Percentiles rank a stretch among this genome's conserved stretches.
phyloP scores from a whole-genome alignment of 371 early-diverging fungal genomes.

The Rhizopus arrhizus region DNA sequence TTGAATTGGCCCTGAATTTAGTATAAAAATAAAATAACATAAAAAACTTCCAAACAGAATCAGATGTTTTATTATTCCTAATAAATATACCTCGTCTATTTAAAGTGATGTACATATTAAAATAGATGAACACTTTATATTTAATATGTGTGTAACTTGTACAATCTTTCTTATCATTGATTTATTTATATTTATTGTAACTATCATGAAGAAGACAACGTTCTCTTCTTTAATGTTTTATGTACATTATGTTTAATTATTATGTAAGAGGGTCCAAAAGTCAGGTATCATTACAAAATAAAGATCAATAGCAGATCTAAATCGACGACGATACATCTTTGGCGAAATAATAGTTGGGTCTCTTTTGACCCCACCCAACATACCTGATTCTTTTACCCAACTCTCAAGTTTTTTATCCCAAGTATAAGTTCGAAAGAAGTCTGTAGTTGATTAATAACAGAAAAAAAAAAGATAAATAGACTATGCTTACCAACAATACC shows the following conservation, averaged over 20 bases:
- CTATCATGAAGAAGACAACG: neutral
- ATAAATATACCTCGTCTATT: neutral
- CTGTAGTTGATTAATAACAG: conserved; percentile 33
- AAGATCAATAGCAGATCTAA: conserved; percentile 88
- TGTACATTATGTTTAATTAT: conserved; percentile 11
- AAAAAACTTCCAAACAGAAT: neutral
- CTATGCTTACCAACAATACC: conserved; percentile 84
- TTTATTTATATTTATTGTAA: neutral
- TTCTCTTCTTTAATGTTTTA: conserved; percentile 26
- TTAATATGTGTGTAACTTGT: too few species aligned
- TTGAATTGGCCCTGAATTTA: neutral
- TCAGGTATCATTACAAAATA: conserved; percentile 83
- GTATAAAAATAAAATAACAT: neutral
- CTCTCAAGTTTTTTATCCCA: conserved; percentile 96
- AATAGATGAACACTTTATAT: too few species aligned
- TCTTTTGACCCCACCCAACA: conserved; percentile 82
- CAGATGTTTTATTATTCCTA: too few species aligned
- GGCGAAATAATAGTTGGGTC: conserved; percentile 95
- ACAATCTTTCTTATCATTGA: neutral
- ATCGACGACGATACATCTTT: conserved; percentile 88
- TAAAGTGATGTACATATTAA: too few species aligned
- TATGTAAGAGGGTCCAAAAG: conserved; percentile 47
- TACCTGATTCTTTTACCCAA: conserved; percentile 91
- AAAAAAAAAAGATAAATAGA: neutral
- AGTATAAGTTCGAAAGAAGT: conserved; percentile 94